phyloP scores from a whole-genome alignment of 148 eudicot genomes.

The Amaranthus cruentus region DNA sequence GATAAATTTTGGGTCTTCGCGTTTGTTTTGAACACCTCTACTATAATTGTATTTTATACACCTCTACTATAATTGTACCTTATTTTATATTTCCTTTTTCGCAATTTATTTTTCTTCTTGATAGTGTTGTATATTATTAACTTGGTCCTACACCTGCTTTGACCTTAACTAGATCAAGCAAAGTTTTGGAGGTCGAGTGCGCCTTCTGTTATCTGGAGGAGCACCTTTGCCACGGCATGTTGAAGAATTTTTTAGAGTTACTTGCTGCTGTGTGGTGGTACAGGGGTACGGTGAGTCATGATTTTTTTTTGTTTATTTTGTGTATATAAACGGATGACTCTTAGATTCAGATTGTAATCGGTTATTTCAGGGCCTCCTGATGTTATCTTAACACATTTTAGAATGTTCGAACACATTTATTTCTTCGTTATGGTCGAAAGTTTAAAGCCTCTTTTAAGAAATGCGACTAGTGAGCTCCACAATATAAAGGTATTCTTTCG shows the following conservation, averaged over 20 bases:
- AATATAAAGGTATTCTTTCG: no score
- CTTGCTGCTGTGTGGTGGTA: constrained; percentile 64
- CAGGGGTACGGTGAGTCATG: constrained; percentile 83
- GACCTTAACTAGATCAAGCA: constrained; percentile 56
- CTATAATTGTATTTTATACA: background rate
- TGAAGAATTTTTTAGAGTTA: constrained; percentile 91
- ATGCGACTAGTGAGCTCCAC: no score
- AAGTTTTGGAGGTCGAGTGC: constrained; percentile 88
- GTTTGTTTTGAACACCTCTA: no score
- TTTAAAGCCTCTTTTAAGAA: no score
- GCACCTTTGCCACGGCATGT: constrained; percentile 90
- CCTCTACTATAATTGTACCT: background rate
- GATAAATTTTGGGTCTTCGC: no score
- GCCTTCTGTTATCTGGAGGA: constrained; percentile 82
- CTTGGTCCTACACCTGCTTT: background rate
- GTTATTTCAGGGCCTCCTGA: background rate
- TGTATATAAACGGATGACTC: background rate
- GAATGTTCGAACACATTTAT: background rate
- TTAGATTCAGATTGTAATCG: constrained; percentile 4
- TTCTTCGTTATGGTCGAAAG: no score
- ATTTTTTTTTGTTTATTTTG: constrained; percentile 1
- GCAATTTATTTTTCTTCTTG: background rate
- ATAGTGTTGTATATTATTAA: background rate
- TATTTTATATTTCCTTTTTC: background rate
- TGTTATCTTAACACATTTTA: background rate